phyloP scores from a whole-genome alignment of 805 yeast genomes.

The Pichia eremophila region DNA sequence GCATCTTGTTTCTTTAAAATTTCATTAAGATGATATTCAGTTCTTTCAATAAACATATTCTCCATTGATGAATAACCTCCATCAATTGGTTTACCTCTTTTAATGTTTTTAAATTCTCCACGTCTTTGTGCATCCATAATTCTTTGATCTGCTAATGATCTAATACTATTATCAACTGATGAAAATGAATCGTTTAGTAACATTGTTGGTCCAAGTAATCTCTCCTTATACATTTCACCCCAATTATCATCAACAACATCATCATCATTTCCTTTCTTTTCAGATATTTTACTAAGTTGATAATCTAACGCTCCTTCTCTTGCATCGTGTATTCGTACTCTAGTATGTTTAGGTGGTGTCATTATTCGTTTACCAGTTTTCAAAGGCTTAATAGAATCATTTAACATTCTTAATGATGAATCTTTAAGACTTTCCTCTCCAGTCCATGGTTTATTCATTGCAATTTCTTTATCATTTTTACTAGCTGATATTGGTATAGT shows the following conservation, averaged over 20 bases:
- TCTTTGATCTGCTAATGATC: slow-evolving; percentile 62
- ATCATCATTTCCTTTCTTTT: slow-evolving; percentile 17
- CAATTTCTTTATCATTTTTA: slow-evolving; percentile 37
- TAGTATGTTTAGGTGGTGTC: slow-evolving; percentile 9
- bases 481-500: slow-evolving; percentile 37
- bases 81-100: slow-evolving; percentile 55
- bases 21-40: slow-evolving; percentile 72
- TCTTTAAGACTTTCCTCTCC: slow-evolving; percentile 44
- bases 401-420: slow-evolving; percentile 43
- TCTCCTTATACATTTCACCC: slow-evolving; percentile 52
- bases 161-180: slow-evolving; percentile 41
- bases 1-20: slow-evolving; percentile 69
- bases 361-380: slow-evolving; percentile 4
- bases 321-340: slow-evolving; percentile 45
- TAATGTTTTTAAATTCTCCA: slow-evolving; percentile 57
- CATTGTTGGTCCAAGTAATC: slow-evolving; percentile 49
- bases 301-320: slow-evolving; percentile 62
- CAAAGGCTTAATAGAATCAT: slow-evolving; percentile 39
- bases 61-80: slow-evolving; percentile 27
- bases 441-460: slow-evolving; percentile 47
- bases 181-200: slow-evolving; percentile 34
- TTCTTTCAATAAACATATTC: slow-evolving; percentile 53
- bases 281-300: slow-evolving; percentile 34
- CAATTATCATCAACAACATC: slow-evolving; percentile 39
- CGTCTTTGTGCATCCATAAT: slow-evolving; percentile 66